Evolutionary conservation across 805 yeast genomes (phyloP).

Genomic region (Candida mattraensis): DNA sequence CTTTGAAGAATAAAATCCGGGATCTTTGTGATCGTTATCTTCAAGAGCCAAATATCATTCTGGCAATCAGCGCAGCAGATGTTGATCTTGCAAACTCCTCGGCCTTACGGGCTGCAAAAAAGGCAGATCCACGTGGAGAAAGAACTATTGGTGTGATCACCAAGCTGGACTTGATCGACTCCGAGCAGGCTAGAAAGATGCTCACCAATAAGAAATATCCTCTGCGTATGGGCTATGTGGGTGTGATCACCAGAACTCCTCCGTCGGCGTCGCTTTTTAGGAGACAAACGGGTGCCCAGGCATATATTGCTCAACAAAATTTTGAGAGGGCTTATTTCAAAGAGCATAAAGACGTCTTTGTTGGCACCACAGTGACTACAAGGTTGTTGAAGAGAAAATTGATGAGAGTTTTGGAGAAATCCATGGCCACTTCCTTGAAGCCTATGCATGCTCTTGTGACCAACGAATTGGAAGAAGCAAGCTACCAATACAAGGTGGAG

Average conservation of each 20-base stretch:
- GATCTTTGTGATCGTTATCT: slow-evolving; percentile 81
- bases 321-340: slow-evolving; percentile 66
- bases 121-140: slow-evolving; percentile 91
- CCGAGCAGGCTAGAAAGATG: slow-evolving; percentile 65
- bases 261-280: slow-evolving; percentile 45
- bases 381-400: slow-evolving; percentile 72
- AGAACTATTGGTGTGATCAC: slow-evolving; percentile 97
- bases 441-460: slow-evolving; percentile 87
- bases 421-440: slow-evolving; percentile 85
- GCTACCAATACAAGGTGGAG: slow-evolving; percentile 92
- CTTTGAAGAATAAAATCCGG: slow-evolving; percentile 75
- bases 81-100: slow-evolving; percentile 96
- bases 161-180: slow-evolving; percentile 85
- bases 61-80: slow-evolving; percentile 97
- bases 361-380: slow-evolving; percentile 74
- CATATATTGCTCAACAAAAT: slow-evolving; percentile 66
- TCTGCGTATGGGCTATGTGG: slow-evolving; percentile 94
- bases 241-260: slow-evolving; percentile 87
- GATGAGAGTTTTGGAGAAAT: slow-evolving; percentile 81
- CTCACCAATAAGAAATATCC: slow-evolving; percentile 84
- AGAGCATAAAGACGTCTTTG: slow-evolving; percentile 56
- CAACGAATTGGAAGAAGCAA: slow-evolving; percentile 89
- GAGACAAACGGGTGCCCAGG: slow-evolving; percentile 56
- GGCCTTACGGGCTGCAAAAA: slow-evolving; percentile 85
- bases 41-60: slow-evolving; percentile 87